phyloP scores from a whole-genome alignment of 2,329 filamentous ascomycete species.

The Microsporum ferrugineum region DNA sequence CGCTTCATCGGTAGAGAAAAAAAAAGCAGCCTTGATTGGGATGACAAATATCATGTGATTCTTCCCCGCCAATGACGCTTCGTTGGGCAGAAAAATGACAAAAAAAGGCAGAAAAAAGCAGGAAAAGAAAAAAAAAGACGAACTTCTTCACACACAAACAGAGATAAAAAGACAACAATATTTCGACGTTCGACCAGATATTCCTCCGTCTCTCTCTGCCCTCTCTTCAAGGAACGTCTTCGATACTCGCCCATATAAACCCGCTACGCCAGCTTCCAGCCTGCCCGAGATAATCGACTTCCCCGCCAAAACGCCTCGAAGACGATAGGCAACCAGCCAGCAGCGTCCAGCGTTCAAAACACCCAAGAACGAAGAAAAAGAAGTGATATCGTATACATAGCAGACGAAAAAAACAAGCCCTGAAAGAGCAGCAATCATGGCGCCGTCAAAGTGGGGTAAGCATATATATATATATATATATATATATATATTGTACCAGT shows the following conservation, averaged over 20 bases:
- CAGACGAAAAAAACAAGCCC: background rate
- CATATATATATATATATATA: background rate
- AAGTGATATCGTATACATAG: background rate
- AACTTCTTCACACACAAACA: background rate
- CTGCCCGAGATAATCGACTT: background rate
- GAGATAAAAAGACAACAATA: background rate
- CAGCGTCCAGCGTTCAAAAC: background rate
- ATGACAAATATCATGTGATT: background rate
- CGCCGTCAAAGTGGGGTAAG: constrained; percentile 41
- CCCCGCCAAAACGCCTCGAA: background rate
- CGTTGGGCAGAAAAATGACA: constrained; percentile 1
- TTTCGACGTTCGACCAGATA: background rate
- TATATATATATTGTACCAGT: background rate
- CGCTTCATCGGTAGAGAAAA: background rate
- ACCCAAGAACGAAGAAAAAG: background rate
- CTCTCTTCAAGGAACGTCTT: too few relatives aligned
- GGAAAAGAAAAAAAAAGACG: background rate
- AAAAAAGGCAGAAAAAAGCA: background rate
- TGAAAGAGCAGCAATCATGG: constrained; percentile 23
- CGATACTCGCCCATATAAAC: too few relatives aligned
- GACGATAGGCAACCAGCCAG: background rate
- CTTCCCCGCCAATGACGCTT: background rate
- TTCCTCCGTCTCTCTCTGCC: too few relatives aligned
- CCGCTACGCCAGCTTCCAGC: background rate
- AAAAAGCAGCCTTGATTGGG: background rate